A percentile compares a stretch with the other conserved stretches of the same genome.
phyloP scores from a whole-genome alignment of 2,329 filamentous ascomycete genomes.

The Epichloe uncinata region DNA sequence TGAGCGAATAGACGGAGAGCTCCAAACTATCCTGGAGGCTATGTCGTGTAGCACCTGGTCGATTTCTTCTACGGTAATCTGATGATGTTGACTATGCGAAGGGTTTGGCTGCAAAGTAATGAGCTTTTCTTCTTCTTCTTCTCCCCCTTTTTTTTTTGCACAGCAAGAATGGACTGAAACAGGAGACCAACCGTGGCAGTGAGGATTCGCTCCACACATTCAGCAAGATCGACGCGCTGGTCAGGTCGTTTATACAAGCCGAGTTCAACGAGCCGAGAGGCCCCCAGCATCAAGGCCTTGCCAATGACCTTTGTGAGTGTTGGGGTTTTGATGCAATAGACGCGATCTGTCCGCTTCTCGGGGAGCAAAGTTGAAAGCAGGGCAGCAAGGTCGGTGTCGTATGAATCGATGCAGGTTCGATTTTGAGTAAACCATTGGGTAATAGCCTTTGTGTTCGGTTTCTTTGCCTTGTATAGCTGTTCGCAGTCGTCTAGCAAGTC shows the following conservation, averaged over 20 bases:
- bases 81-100: conserved; percentile 13
- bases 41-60: conserved; percentile 52
- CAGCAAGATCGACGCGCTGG: conserved; percentile 51
- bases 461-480: conserved; percentile 20
- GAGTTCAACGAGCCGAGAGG: conserved; percentile 47
- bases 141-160: neutral
- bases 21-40: conserved; percentile 59
- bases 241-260: conserved; percentile 46
- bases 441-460: conserved; percentile 27
- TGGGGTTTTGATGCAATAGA: conserved; percentile 54
- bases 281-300: conserved; percentile 51
- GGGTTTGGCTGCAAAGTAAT: conserved; percentile 29
- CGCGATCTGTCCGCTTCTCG: conserved; percentile 61
- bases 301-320: conserved; percentile 54
- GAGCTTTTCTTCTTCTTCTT: neutral
- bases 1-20: conserved; percentile 46
- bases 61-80: conserved; percentile 58
- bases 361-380: conserved; percentile 67
- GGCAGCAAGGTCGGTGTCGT: conserved; percentile 44
- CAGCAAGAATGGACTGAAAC: neutral
- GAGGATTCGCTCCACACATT: conserved; percentile 55
- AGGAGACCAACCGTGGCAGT: conserved; percentile 37
- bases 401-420: conserved; percentile 40
- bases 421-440: conserved; percentile 57
- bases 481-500: conserved; percentile 60